Evolutionary conservation across 2,329 filamentous ascomycete species (phyloP), one percentile per base, ranked within the genome.

Genomic region (Chaetoscypha palmicola): DNA sequence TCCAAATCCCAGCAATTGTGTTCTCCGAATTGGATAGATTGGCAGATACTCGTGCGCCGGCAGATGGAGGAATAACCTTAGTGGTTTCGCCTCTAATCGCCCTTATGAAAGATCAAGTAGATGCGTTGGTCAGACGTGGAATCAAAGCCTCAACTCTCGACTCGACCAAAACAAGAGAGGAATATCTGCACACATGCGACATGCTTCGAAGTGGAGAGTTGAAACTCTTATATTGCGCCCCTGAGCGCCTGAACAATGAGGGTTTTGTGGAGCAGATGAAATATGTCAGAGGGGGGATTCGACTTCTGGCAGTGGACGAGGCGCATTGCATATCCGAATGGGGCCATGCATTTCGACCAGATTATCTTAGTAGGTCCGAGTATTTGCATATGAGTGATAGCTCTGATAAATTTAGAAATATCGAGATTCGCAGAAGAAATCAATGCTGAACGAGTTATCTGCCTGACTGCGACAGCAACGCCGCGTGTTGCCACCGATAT

Each of bases 71-170:
- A 4, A 68, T 77, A 48, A 77, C 73, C 1, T 66, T 79, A 4
- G 71, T 78, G 2, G 71, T 77, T 2, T 78, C 72, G 0, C 74
- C 74, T 0, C 59, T 78, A 2, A 73, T 78, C 40, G 73, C 73
- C 2, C 54, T 79, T 41, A 78, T 78, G 74, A 79, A 79, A 53
- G 75, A 79, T 48, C 76, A 80, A 50, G 73, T 77, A 0, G 75
- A 79, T 50, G 69, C 70, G 1, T 62, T 80, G 16, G 62, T 67
- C 36, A 64, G 64, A 8, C 66, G 68, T 21, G 70, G 70, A 1
- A 68, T 80, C 8, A 54, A 67, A 8, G 77, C 75, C 7, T 76
- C 74, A 2, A 70, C 69, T 5, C 61, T 79, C 9, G 74, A 80
- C 53, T 80, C 75, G 0, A 74, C 68, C 3, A 78, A 77, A 51